A percentile compares a stretch with the other conserved stretches of the same genome.
phyloP scores from a whole-genome alignment of 176 grass and related monocot genomes.

The Puya raimondii region DNA sequence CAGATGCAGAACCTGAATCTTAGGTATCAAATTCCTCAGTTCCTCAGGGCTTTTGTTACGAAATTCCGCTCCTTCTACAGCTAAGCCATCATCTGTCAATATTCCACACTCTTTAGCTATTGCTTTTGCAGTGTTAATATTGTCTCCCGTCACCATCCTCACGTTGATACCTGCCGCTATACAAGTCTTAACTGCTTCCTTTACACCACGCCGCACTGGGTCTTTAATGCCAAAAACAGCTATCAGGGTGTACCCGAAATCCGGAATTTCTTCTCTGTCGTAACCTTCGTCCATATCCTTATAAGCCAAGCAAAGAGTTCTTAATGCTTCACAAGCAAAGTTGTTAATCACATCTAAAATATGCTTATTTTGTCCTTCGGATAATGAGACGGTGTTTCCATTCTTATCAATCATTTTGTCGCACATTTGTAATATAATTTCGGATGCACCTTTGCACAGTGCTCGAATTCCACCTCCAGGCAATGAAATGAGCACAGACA shows the following conservation, averaged over 20 bases:
- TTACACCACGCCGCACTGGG: constrained; percentile 67
- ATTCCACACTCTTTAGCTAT: constrained; percentile 93
- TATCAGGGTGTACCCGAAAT: constrained; percentile 65
- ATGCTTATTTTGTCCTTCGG: constrained; percentile 28
- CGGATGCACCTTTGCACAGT: constrained; percentile 79
- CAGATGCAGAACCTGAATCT: constrained; percentile 47
- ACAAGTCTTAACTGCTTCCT: constrained; percentile 72
- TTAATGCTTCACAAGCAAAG: constrained; percentile 75
- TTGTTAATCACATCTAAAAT: constrained; percentile 51
- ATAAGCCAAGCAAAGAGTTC: constrained; percentile 93
- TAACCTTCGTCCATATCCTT: constrained; percentile 38
- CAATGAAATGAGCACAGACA: constrained; percentile 59
- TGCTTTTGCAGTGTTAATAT: constrained; percentile 90
- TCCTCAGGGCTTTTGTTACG: constrained; percentile 59
- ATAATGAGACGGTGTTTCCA: constrained; percentile 39
- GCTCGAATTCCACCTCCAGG: constrained; percentile 39
- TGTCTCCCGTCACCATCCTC: constrained; percentile 94
- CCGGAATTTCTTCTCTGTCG: constrained; percentile 37
- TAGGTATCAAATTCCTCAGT: constrained; percentile 83
- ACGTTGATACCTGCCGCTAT: constrained; percentile 69
- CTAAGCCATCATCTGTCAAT: constrained; percentile 66
- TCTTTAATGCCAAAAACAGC: constrained; percentile 94
- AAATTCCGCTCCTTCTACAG: constrained; percentile 81
- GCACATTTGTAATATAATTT: constrained; percentile 69
- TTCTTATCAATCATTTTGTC: constrained; percentile 36